Percentiles rank a stretch among this genome's conserved stretches.
These are phyloP conservation scores for Monilinia polystroma DNA, from an alignment of 2,329 filamentous ascomycete genomes.

Conservation along the genomic window DNA sequence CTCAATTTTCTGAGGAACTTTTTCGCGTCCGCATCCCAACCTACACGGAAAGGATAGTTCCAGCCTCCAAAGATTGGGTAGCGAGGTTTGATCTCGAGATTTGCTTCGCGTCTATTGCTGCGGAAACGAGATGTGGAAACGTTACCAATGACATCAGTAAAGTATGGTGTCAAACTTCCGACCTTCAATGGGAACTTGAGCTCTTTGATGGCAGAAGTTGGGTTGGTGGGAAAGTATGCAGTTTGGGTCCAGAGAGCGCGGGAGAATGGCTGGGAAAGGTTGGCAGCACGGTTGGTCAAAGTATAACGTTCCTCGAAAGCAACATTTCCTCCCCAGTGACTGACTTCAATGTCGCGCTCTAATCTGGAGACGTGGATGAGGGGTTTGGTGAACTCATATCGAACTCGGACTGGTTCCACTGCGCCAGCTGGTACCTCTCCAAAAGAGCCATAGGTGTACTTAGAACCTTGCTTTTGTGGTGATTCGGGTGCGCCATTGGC, in stretches of 20 bases:
- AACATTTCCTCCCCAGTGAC: constrained; percentile 96
- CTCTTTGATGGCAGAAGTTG: constrained; percentile 75
- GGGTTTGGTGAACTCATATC: constrained; percentile 95
- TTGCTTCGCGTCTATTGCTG: constrained; percentile 71
- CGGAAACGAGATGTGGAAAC: constrained; percentile 92
- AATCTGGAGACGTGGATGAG: constrained; percentile 75
- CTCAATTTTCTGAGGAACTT: constrained; percentile 67
- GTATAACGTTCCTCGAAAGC: constrained; percentile 94
- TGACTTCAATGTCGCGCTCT: constrained; percentile 91
- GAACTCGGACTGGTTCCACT: constrained; percentile 68
- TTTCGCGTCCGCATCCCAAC: constrained; percentile 87
- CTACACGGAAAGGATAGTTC: constrained; percentile 96
- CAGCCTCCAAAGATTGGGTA: constrained; percentile 97
- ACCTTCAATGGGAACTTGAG: constrained; percentile 75
- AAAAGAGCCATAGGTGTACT: constrained; percentile 89
- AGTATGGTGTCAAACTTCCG: constrained; percentile 86
- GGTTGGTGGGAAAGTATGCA: constrained; percentile 69
- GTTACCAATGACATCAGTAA: constrained; percentile 93
- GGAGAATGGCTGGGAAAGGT: constrained; percentile 69
- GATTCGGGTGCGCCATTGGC: constrained; percentile 56
- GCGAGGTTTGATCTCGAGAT: constrained; percentile 85
- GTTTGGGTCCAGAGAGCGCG: constrained; percentile 73
- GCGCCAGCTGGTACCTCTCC: constrained; percentile 77
- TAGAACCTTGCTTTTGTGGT: constrained; percentile 79
- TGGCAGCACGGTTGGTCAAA: constrained; percentile 81